phyloP scores from a whole-genome alignment of 768 basidiomycete species.

The Lactarius indigo region DNA sequence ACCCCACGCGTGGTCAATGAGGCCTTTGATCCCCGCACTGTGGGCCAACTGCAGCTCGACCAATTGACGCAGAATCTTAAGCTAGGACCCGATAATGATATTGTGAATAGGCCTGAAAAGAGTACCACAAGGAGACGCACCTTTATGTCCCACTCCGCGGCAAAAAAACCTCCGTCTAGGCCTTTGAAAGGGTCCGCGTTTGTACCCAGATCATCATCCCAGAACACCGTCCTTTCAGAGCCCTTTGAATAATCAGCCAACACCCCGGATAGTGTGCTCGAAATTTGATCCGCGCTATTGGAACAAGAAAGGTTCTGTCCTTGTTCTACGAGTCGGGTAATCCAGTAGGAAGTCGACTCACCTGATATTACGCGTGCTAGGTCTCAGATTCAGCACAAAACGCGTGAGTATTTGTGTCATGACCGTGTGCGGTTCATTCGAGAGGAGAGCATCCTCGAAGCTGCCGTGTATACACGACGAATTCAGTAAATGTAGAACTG shows the following conservation, averaged over 20 bases:
- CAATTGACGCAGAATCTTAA: conserved; percentile 77
- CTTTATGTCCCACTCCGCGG: conserved; percentile 79
- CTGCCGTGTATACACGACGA: conserved; percentile 38
- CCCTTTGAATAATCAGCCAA: conserved; percentile 71
- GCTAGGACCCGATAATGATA: conserved; percentile 40
- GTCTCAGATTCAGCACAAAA: conserved; percentile 79
- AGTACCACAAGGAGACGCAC: conserved; percentile 42
- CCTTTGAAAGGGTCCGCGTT: conserved; percentile 74
- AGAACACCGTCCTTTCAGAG: conserved; percentile 73
- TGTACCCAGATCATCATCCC: conserved; percentile 62
- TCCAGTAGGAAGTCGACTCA: conserved; percentile 43
- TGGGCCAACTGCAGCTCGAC: conserved; percentile 81
- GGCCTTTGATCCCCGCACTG: conserved; percentile 60
- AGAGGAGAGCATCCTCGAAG: conserved; percentile 75
- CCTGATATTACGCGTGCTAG: conserved; percentile 89
- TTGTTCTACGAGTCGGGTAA: conserved; percentile 32
- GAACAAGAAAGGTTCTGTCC: conserved; percentile 35
- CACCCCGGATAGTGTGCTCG: conserved; percentile 64
- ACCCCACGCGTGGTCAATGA: conserved; percentile 84
- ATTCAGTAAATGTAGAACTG: conserved; percentile 8
- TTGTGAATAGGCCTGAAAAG: conserved; percentile 27
- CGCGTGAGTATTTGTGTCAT: conserved; percentile 68
- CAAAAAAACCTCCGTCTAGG: conserved; percentile 71
- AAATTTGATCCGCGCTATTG: conserved; percentile 75
- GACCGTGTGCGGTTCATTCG: conserved; percentile 66